Conservation (phyloP, 345 rosid genomes). For the Salix caprea region DNA sequence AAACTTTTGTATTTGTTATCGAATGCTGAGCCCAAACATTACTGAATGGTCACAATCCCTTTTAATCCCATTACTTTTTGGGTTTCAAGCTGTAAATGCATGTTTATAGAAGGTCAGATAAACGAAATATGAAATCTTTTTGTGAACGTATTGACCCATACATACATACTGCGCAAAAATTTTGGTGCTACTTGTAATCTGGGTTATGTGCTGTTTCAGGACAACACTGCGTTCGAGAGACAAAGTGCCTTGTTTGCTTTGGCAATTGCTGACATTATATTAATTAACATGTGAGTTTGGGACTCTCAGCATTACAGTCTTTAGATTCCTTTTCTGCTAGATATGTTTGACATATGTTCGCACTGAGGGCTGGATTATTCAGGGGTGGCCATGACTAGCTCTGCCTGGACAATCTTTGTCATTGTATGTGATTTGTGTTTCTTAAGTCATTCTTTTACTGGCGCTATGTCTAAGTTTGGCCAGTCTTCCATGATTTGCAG, state of each 20-base stretch:
- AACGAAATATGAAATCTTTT: too few relatives aligned
- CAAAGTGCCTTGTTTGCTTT: constrained; percentile 64
- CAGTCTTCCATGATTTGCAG: too few relatives aligned
- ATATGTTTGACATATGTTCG: too few relatives aligned
- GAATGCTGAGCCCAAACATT: neutral
- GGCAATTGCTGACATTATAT: constrained; percentile 16
- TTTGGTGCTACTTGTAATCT: neutral
- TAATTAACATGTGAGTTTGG: neutral
- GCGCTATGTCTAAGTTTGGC: too few relatives aligned
- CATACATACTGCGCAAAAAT: too few relatives aligned
- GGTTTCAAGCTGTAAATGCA: neutral
- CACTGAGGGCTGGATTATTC: too few relatives aligned
- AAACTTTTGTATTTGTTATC: neutral
- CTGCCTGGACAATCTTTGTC: too few relatives aligned
- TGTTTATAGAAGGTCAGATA: neutral
- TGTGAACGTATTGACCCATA: too few relatives aligned
- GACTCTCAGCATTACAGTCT: neutral
- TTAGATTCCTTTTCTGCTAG: neutral
- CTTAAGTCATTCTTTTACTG: too few relatives aligned
- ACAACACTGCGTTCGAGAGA: constrained; percentile 73
- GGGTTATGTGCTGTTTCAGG: constrained; percentile 37
- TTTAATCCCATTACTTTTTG: neutral
- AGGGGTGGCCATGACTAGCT: too few relatives aligned
- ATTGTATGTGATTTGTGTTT: too few relatives aligned
- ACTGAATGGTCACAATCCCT: neutral